These are phyloP conservation scores for Wilcoxina mikolae DNA, from an alignment of 495 filamentous ascomycete species.

Conservation along the genomic window DNA sequence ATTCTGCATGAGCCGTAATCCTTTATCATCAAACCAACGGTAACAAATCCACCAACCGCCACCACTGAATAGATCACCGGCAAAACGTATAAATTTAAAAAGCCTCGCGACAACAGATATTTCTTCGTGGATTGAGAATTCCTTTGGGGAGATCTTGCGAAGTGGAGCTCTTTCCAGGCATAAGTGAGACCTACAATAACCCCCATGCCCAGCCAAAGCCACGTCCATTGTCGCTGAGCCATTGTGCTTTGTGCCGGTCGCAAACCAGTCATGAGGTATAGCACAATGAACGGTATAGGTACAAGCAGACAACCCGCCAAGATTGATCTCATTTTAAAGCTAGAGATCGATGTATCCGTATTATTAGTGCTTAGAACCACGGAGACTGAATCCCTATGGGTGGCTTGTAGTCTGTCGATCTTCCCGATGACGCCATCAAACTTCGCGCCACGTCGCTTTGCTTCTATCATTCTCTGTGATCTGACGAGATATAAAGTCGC, in stretches of 20 bases:
- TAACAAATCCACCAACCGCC: background rate
- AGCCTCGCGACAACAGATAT: background rate
- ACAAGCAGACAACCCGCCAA: background rate
- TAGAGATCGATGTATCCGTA: background rate
- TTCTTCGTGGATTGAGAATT: background rate
- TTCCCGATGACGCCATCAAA: background rate
- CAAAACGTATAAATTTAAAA: background rate
- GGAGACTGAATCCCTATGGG: background rate
- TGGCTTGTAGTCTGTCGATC: background rate
- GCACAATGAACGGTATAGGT: background rate
- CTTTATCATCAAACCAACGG: background rate
- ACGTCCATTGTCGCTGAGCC: background rate
- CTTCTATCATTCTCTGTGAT: slow-evolving; percentile 34
- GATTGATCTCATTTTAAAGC: background rate
- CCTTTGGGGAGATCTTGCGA: background rate
- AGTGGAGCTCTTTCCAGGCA: background rate
- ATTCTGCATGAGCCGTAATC: too few relatives aligned
- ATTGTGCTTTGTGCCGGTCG: background rate
- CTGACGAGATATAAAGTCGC: slow-evolving; percentile 32
- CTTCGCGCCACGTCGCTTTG: slow-evolving; percentile 10
- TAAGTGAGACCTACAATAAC: background rate
- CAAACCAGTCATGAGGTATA: background rate
- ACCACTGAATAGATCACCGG: background rate
- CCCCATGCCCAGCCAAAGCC: background rate
- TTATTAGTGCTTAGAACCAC: background rate